Evolutionary conservation across 202 grass and related monocot genomes (phyloP).

Genomic region (Zoysia matrella): DNA sequence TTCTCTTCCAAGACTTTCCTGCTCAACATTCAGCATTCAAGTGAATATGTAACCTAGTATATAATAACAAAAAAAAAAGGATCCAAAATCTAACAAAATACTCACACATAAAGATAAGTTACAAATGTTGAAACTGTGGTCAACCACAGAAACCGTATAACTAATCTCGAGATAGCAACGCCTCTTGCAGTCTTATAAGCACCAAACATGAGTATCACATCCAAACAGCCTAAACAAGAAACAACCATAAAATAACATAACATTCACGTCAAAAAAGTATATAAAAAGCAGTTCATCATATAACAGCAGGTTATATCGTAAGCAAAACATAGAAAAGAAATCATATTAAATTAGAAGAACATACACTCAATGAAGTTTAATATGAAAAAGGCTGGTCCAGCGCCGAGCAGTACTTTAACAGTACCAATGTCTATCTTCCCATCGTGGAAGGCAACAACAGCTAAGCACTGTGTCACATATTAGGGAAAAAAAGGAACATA

Average conservation of each 20-base stretch:
- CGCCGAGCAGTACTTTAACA: conserved; percentile 84
- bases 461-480: conserved; percentile 65
- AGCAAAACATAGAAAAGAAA: conserved; percentile 12
- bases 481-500: conserved; percentile 20
- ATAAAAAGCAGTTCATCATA: conserved; percentile 7
- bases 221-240: conserved; percentile 75
- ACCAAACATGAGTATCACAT: conserved; percentile 87
- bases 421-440: conserved; percentile 73
- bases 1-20: conserved; percentile 90
- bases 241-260: conserved; percentile 10
- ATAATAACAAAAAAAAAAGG: conserved; percentile 11
- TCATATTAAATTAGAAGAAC: conserved; percentile 39
- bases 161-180: conserved; percentile 88
- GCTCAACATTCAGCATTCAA: conserved; percentile 48
- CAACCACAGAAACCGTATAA: conserved; percentile 88
- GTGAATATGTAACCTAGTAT: conserved; percentile 35
- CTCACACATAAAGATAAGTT: conserved; percentile 91
- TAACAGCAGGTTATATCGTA: conserved; percentile 3
- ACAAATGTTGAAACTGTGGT: conserved; percentile 69
- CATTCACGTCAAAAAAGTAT: background rate
- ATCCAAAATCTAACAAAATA: conserved; percentile 42
- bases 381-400: conserved; percentile 85
- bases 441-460: conserved; percentile 77
- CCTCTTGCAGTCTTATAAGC: conserved; percentile 82
- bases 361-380: conserved; percentile 90